Evolutionary conservation across 768 basidiomycete genomes (phyloP).

Genomic region (Suillus brevipes): DNA sequence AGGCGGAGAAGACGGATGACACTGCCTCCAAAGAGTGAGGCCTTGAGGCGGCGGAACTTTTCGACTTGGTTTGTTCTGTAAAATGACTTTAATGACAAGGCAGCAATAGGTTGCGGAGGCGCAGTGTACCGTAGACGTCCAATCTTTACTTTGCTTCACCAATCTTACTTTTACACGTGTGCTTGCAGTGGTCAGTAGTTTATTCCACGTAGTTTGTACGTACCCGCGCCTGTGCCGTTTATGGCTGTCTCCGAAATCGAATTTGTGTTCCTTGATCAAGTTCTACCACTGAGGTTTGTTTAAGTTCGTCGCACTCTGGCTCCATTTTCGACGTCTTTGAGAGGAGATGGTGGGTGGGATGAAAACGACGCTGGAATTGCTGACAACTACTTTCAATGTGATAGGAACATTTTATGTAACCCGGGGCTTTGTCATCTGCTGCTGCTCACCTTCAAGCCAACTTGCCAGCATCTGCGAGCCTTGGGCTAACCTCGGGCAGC

Average conservation of each 20-base stretch:
- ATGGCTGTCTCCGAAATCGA: slow-evolving; percentile 4
- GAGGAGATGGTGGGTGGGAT: slow-evolving; percentile 35
- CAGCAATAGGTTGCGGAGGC: background rate
- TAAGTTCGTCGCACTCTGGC: background rate
- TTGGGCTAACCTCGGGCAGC: too few species aligned
- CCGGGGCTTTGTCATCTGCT: slow-evolving; percentile 35
- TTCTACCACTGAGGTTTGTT: background rate
- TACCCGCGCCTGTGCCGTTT: slow-evolving; percentile 10
- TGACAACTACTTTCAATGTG: slow-evolving; percentile 29
- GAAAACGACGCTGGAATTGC: slow-evolving; percentile 29
- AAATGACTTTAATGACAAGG: slow-evolving; percentile 11
- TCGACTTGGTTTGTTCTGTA: background rate
- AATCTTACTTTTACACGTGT: background rate
- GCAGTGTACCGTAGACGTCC: slow-evolving; percentile 6
- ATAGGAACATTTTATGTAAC: slow-evolving; percentile 36
- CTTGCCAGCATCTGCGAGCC: background rate
- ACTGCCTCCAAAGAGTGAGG: slow-evolving; percentile 25
- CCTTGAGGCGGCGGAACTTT: background rate
- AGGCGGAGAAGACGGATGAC: slow-evolving; percentile 30
- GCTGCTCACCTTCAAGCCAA: slow-evolving; percentile 6
- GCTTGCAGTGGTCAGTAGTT: slow-evolving; percentile 6
- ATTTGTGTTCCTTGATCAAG: background rate
- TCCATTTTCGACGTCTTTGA: slow-evolving; percentile 3
- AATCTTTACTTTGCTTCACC: background rate
- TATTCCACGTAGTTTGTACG: slow-evolving; percentile 6